phyloP scores from a whole-genome alignment of 2,329 filamentous ascomycete genomes.

The Dissoconium aciculare region DNA sequence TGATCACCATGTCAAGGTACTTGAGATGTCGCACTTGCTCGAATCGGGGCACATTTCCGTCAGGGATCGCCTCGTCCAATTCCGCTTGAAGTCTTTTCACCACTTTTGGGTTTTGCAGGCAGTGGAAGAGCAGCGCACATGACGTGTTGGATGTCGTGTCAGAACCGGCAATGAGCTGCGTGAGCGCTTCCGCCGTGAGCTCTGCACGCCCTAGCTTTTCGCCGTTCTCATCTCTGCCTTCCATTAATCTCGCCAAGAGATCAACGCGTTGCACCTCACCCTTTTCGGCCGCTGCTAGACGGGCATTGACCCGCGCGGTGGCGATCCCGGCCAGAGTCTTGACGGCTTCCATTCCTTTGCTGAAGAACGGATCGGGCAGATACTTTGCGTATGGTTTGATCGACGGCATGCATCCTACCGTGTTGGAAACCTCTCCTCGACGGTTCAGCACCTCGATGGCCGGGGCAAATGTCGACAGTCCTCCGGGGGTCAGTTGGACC shows the following conservation, averaged over 20 bases:
- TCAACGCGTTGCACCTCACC: conserved; percentile 51
- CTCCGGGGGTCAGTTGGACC: conserved; percentile 16
- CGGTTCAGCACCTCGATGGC: conserved; percentile 83
- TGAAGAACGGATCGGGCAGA: conserved; percentile 36
- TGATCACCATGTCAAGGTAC: conserved; percentile 62
- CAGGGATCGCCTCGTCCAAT: conserved; percentile 55
- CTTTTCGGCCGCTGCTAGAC: conserved; percentile 51
- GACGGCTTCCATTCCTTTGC: conserved; percentile 30
- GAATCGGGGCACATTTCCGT: conserved; percentile 49
- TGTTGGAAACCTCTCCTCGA: conserved; percentile 65
- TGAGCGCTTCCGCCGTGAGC: conserved; percentile 75
- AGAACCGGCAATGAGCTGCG: conserved; percentile 68
- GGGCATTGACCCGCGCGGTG: conserved; percentile 61
- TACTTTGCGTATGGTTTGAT: conserved; percentile 70
- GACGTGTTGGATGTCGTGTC: conserved; percentile 69
- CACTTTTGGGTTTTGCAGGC: conserved; percentile 53
- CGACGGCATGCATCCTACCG: conserved; percentile 57
- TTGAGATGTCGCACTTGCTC: conserved; percentile 59
- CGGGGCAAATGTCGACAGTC: conserved; percentile 18
- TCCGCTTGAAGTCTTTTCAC: conserved; percentile 58
- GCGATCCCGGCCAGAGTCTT: conserved; percentile 76
- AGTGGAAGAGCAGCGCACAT: conserved; percentile 71
- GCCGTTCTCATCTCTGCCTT: conserved; percentile 68
- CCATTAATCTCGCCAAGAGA: conserved; percentile 68
- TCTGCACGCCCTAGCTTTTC: conserved; percentile 61